These are phyloP conservation scores for Effrenium voratum DNA, from an alignment of 73 alveolate species.

Conservation along the genomic window DNA sequence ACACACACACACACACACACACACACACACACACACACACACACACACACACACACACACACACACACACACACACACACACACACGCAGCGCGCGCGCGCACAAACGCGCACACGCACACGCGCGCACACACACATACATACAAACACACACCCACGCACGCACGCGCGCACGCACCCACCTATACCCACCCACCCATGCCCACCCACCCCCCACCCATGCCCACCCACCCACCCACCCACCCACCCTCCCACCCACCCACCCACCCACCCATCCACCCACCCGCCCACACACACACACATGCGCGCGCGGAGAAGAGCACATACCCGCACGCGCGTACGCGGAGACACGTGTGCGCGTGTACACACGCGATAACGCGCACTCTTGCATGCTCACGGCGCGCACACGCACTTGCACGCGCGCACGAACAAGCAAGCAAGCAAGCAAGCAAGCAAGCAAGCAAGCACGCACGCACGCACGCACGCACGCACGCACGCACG, in stretches of 20 bases:
- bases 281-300: background rate
- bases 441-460: background rate
- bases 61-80: background rate
- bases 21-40: background rate
- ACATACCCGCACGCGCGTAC: background rate
- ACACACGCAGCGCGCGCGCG: background rate
- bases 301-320: background rate
- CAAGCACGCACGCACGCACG: background rate
- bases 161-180: background rate
- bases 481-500: conserved; percentile 3
- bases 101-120: background rate
- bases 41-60: background rate
- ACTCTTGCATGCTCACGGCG: background rate
- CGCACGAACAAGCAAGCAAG: background rate
- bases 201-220: background rate
- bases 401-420: background rate
- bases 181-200: background rate
- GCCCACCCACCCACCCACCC: background rate
- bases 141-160: background rate
- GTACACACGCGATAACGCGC: background rate
- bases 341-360: background rate
- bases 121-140: background rate
- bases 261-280: background rate
- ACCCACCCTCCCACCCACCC: background rate
- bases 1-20: background rate